Conservation (phyloP, 441 rosid genomes). For the Populus hybrid region DNA sequence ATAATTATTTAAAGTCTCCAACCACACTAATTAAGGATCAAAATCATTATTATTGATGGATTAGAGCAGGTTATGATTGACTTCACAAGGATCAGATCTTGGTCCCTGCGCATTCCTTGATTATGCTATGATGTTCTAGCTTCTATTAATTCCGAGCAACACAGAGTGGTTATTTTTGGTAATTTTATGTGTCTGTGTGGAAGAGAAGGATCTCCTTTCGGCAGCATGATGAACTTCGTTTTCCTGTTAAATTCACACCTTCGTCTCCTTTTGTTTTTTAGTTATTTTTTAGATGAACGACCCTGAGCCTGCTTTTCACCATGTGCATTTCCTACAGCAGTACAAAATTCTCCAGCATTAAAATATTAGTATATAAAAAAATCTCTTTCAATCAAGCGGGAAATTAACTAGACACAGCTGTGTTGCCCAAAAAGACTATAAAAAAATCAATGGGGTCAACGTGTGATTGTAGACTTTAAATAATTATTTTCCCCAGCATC, state of each 20-base stretch:
- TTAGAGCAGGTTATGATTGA: background rate
- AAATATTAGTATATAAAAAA: background rate
- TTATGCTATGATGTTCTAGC: background rate
- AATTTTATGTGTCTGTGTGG: too few relatives aligned
- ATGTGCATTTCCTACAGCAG: background rate
- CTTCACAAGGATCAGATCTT: background rate
- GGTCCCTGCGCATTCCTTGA: background rate
- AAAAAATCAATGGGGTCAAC: conserved; percentile 11
- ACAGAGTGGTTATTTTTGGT: background rate
- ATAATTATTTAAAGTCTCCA: background rate
- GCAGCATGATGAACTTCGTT: too few relatives aligned
- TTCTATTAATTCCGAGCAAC: background rate
- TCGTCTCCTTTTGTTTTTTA: too few relatives aligned
- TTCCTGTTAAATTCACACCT: too few relatives aligned
- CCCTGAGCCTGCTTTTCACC: too few relatives aligned
- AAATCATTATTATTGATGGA: background rate
- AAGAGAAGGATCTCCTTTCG: too few relatives aligned
- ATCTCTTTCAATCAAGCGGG: background rate
- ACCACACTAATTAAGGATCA: background rate
- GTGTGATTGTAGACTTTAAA: too few relatives aligned
- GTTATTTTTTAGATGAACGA: too few relatives aligned
- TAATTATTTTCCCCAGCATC: background rate
- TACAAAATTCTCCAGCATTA: background rate
- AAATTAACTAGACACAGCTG: conserved; percentile 2
- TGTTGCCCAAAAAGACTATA: conserved; percentile 20